Percentiles rank a stretch among this genome's conserved stretches.
Conservation (phyloP, 2,329 filamentous ascomycete genomes). For the Trichoderma sp. region DNA sequence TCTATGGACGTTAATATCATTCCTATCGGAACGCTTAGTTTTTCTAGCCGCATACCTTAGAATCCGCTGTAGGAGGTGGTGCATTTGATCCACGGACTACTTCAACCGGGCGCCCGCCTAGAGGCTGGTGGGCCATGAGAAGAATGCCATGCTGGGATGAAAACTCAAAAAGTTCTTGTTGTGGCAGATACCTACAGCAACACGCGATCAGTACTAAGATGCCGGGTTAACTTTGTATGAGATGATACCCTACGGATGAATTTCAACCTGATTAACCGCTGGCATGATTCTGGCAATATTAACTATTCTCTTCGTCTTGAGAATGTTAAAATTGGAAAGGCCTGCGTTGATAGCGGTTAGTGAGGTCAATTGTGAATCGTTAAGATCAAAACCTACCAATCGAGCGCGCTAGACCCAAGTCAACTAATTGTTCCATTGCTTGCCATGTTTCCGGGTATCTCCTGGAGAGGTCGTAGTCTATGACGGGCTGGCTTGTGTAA, state of each 20-base stretch:
- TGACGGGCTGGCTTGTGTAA: constrained; percentile 11
- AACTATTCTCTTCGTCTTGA: constrained; percentile 9
- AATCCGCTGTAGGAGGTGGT: constrained; percentile 8
- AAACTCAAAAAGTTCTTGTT: constrained; percentile 11
- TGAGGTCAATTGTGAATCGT: background rate
- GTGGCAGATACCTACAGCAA: constrained; percentile 2
- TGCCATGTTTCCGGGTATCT: constrained; percentile 19
- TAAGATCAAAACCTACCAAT: background rate
- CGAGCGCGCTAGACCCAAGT: background rate
- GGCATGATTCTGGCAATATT: background rate
- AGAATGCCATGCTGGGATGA: constrained; percentile 3
- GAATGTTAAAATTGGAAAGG: constrained; percentile 20
- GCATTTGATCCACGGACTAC: constrained; percentile 7
- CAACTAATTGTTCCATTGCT: constrained; percentile 14
- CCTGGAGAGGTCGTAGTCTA: constrained; percentile 12
- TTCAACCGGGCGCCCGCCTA: constrained; percentile 1
- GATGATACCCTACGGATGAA: constrained; percentile 3
- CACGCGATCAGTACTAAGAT: background rate
- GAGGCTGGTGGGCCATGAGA: constrained; percentile 16
- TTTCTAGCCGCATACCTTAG: background rate
- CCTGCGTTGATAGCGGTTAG: background rate
- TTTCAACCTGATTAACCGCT: constrained; percentile 6
- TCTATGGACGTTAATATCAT: background rate
- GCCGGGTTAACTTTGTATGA: background rate
- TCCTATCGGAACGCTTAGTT: accelerated